Conservation (phyloP, 2,329 filamentous ascomycete genomes). For the Epichloe gansuensis region DNA sequence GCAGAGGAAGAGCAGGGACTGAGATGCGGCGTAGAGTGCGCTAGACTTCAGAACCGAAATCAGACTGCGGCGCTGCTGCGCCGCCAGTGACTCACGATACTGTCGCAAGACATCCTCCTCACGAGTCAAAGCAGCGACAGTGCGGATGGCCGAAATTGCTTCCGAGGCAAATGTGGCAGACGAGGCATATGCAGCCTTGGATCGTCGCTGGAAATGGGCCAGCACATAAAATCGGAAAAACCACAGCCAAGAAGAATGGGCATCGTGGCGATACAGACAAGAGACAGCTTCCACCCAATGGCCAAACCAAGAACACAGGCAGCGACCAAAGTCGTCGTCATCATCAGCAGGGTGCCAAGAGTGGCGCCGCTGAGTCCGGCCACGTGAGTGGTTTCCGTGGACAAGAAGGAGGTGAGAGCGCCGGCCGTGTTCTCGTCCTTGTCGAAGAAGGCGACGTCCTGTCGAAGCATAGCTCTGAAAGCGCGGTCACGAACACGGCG, state of each 20-base stretch:
- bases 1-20: conserved; percentile 72
- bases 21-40: conserved; percentile 68
- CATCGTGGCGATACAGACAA: conserved; percentile 70
- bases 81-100: conserved; percentile 56
- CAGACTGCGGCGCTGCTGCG: conserved; percentile 56
- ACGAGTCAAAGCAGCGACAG: conserved; percentile 79
- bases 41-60: conserved; percentile 67
- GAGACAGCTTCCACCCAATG: conserved; percentile 77
- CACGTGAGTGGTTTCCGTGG: conserved; percentile 79
- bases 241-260: conserved; percentile 68
- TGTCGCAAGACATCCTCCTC: conserved; percentile 66
- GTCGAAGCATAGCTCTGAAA: conserved; percentile 79
- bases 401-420: conserved; percentile 76
- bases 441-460: conserved; percentile 90
- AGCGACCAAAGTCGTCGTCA: conserved; percentile 65
- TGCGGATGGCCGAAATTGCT: conserved; percentile 85
- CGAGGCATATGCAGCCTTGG: conserved; percentile 66
- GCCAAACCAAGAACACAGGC: conserved; percentile 59
- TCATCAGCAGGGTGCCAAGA: conserved; percentile 74
- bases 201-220: conserved; percentile 63
- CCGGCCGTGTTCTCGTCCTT: conserved; percentile 79
- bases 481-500: conserved; percentile 71
- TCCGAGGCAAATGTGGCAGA: conserved; percentile 87
- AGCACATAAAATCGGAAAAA: conserved; percentile 82
- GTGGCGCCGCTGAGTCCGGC: conserved; percentile 81